Evolutionary conservation across 176 grass and related monocot genomes (phyloP), one percentile per base, ranked within the genome.

Genomic region (Oryza brachyantha): DNA sequence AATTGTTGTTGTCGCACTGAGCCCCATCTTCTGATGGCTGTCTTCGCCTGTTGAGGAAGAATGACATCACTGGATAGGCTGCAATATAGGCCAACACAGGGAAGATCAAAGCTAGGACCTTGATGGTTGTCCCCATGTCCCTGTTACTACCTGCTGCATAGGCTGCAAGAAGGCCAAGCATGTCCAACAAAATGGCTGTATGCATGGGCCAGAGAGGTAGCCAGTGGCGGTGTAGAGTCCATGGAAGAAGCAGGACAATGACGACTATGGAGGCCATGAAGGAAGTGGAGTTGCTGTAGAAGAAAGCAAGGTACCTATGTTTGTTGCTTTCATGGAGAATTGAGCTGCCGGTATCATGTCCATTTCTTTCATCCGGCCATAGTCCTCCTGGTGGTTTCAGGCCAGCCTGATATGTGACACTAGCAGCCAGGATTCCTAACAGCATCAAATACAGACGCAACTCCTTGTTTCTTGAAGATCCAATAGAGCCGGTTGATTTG

Each of bases 61-160:
- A 54, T 45, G 42, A 72, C 9, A 52, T 7, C 0, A 16, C 4
- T 14, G 28, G 40, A 7, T 72, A 45, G 43, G 50, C 17, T 4
- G 9, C 28, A 43, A 81, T 65, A 58, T 74, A 75, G n/a, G 68
- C 7, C 13, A 81, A 31, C 5, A 86, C 69, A 4, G 29, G 26
- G 17, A 71, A 42, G 43, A 74, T 35, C 16, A 86, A 10, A 19
- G 59, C 43, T 17, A 81, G 9, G 17, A 86, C 68, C 6, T 68
- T 57, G 13, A 5, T 10, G 42, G 42, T 14, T 4, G 12, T 45
- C 13, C 13, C 42, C 31, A 71, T 5, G 2, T 73, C 31, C 21
- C 70, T 63, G 11, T 60, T 81, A 69, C 84, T 86, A 35, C 77
- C 84, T 0, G 69, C 77, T 0, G 79, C 85, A 54, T 88, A 88